A percentile compares a stretch with the other conserved stretches of the same genome.
phyloP scores from a whole-genome alignment of 1,284 basidiomycete genomes.

The Microbotryum scabiosae region DNA sequence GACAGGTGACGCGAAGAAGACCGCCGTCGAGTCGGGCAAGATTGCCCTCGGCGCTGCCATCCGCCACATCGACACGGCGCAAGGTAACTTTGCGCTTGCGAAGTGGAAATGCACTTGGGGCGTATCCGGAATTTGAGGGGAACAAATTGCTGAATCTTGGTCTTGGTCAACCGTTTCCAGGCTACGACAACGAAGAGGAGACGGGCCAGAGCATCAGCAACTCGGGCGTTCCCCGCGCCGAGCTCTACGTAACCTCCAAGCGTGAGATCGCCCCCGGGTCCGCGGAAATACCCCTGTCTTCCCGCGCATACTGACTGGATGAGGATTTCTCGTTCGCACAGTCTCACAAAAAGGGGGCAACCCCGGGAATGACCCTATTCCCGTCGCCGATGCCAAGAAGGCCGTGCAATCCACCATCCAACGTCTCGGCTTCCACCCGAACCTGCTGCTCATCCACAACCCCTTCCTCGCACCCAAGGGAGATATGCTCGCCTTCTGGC shows the following conservation, averaged over 20 bases:
- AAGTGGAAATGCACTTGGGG: neutral
- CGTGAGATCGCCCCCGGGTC: constrained; percentile 5
- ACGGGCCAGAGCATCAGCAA: constrained; percentile 19
- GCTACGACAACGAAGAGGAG: constrained; percentile 30
- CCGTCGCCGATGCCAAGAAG: neutral
- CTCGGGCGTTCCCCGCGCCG: constrained; percentile 10
- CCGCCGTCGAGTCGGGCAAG: constrained; percentile 18
- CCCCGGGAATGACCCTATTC: constrained; percentile 3
- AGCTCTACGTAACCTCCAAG: constrained; percentile 30
- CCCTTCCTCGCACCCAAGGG: constrained; percentile 26
- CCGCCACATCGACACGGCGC: constrained; percentile 31
- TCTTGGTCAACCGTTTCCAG: neutral
- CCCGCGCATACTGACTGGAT: neutral
- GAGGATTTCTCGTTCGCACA: neutral
- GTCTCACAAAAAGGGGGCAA: constrained; percentile 11
- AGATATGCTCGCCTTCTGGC: constrained; percentile 31
- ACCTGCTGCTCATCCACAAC: constrained; percentile 28
- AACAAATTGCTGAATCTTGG: neutral
- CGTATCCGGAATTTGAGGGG: no score
- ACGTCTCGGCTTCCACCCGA: constrained; percentile 3
- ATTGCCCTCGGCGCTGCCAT: constrained; percentile 24
- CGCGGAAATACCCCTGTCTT: neutral
- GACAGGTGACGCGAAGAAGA: constrained; percentile 28
- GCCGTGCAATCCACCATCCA: constrained; percentile 2
- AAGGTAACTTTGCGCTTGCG: no score